A percentile compares a stretch with the other conserved stretches of the same genome.
These are phyloP conservation scores for Trichoderma parareesei DNA, from an alignment of 495 filamentous ascomycete genomes.

Conservation along the genomic window DNA sequence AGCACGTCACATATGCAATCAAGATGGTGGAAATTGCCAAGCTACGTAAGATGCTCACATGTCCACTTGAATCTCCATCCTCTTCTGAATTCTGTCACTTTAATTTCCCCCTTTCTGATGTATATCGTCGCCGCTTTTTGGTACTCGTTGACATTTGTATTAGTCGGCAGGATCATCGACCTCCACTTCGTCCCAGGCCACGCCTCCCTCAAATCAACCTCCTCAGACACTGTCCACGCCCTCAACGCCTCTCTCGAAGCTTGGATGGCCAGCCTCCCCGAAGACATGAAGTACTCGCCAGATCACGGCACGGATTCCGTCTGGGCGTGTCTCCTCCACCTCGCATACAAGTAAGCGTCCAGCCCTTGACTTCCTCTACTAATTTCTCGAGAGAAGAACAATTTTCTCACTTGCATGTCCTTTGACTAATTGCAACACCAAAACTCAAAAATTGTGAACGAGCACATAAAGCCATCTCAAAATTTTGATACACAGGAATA, in stretches of 20 bases:
- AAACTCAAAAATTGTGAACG: neutral
- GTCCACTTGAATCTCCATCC: neutral
- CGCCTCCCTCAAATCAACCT: conserved; percentile 19
- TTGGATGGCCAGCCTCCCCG: conserved; percentile 31
- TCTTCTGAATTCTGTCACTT: neutral
- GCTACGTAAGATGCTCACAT: conserved; percentile 23
- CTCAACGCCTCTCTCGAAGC: conserved; percentile 27
- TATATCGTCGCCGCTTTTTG: neutral
- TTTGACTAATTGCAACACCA: neutral
- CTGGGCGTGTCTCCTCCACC: conserved; percentile 36
- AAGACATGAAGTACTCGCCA: conserved; percentile 26
- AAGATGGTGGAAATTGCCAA: conserved; percentile 35
- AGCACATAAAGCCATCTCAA: conserved; percentile 15
- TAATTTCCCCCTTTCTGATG: neutral
- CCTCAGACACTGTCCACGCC: conserved; percentile 19
- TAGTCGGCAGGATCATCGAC: conserved; percentile 35
- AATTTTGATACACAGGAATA: conserved; percentile 36
- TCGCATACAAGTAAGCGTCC: conserved; percentile 33
- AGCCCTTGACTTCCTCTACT: neutral
- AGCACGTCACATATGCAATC: conserved; percentile 32
- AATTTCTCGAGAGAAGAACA: too few species aligned
- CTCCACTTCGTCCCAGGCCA: conserved; percentile 34
- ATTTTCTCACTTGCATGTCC: neutral
- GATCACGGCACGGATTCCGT: conserved; percentile 22
- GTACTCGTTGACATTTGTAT: neutral